Base-by-base conservation (phyloP, 2,329 filamentous ascomycete genomes). In the Fusarium sp. region DNA sequence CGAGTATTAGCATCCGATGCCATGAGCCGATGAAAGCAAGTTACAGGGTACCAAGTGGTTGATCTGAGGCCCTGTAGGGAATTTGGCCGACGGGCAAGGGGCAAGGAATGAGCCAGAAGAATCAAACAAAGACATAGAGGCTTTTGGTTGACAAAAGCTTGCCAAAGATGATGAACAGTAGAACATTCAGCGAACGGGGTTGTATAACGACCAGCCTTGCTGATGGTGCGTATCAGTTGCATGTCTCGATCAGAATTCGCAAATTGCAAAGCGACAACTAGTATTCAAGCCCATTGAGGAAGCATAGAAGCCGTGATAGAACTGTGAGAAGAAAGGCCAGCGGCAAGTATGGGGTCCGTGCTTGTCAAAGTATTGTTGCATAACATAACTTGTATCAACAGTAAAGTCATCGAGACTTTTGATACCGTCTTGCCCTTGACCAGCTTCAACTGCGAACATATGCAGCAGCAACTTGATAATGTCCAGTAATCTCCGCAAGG, bases 121-220 rank as follows among this genome's bases (percentile, higher is more conserved):
- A 73, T 73, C 71, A 73, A 73, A 73, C 66, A 54, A 73, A 73
- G 44, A 58, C 7, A 60, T n/a, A 38, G 66, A 55, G 30, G 28
- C 20, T 35, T 42, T 22, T 17, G 24, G 26, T 20, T 17, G 13
- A 35, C 22, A 4, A n/a, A n/a, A 36, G 13, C 15, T n/a, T 47
- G 17, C 24, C 22, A 17, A n/a, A 24, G 44, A 20, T 20, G 22
- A 42, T 47, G 24, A 35, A 53, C 9, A 57, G 30, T 22, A 24
- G 26, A 54, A 15, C 20, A 20, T 20, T n/a, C 36, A 24, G n/a
- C 28, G 5, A 30, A 15, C 18, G 36, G 39, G 12, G 20, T 24
- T 6, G 14, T 17, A 26, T 50, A 18, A 15, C 22, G 13, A 22
- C 5, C 30, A 55, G 38, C 35, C 28, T 50, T 39, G 22, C 39